A percentile compares a stretch with the other conserved stretches of the same genome.
These are phyloP conservation scores for Aristolochia californica DNA, from an alignment of 164 flowering plant species.

Conservation along the genomic window DNA sequence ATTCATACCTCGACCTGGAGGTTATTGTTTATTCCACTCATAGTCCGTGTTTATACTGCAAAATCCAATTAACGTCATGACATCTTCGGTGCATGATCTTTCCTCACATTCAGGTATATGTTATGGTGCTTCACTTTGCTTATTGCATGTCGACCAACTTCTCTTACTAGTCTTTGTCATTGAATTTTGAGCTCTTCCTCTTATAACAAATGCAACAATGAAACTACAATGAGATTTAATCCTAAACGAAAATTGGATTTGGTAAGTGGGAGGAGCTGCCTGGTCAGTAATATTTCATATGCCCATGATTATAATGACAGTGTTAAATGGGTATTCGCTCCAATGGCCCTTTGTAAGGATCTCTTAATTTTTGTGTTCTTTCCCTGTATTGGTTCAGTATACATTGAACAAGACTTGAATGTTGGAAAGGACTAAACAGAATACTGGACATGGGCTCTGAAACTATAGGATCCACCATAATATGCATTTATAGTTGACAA, in stretches of 20 bases:
- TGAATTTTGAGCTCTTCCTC: background rate
- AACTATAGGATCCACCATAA: too few species aligned
- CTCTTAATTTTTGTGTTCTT: too few species aligned
- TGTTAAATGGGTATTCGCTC: too few species aligned
- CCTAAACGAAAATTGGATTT: background rate
- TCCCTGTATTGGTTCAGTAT: too few species aligned
- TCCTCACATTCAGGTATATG: constrained; percentile 13
- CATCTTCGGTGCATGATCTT: constrained; percentile 12
- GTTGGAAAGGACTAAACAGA: too few species aligned
- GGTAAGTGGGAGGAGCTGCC: background rate
- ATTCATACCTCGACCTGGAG: background rate
- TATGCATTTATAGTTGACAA: too few species aligned
- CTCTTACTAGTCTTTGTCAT: background rate
- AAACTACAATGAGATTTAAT: background rate
- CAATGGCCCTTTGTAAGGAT: too few species aligned
- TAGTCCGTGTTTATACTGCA: background rate
- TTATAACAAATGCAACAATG: background rate
- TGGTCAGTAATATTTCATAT: too few species aligned
- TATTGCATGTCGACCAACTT: background rate
- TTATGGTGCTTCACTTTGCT: background rate
- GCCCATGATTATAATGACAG: too few species aligned
- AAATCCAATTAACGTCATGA: constrained; percentile 6
- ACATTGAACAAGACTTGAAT: too few species aligned
- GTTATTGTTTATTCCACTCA: background rate
- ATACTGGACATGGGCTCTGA: too few species aligned